These are phyloP conservation scores for Melastoma candidum DNA, from an alignment of 441 rosid species.

Conservation along the genomic window DNA sequence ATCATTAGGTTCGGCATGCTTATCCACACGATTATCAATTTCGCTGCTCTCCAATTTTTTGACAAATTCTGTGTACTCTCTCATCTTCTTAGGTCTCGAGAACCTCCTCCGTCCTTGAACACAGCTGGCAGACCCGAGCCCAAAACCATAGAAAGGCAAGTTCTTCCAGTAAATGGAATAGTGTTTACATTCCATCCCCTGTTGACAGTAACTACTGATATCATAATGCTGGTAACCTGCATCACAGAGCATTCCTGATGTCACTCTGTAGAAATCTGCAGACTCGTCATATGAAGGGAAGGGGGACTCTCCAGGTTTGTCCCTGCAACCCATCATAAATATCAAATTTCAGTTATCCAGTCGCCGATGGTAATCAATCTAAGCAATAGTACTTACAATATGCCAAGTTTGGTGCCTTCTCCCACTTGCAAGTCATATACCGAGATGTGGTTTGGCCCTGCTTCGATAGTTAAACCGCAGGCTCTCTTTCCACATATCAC, in stretches of 20 bases:
- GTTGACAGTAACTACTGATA: constrained; percentile 67
- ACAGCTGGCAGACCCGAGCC: constrained; percentile 90
- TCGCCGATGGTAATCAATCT: not conserved
- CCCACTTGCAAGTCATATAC: constrained; percentile 98
- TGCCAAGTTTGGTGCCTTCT: constrained; percentile 79
- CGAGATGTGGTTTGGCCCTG: constrained; percentile 66
- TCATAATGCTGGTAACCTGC: constrained; percentile 77
- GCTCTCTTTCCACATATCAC: constrained; percentile 82
- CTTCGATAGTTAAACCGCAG: constrained; percentile 44
- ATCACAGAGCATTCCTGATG: constrained; percentile 49
- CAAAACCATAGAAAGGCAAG: constrained; percentile 75
- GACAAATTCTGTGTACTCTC: constrained; percentile 53
- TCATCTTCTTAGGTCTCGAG: constrained; percentile 78
- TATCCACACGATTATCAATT: constrained; percentile 24
- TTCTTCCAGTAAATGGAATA: constrained; percentile 81
- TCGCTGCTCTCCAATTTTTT: constrained; percentile 45
- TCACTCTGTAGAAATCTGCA: constrained; percentile 66
- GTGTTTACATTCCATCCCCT: constrained; percentile 70
- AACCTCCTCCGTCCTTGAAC: constrained; percentile 82
- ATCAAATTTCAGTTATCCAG: constrained; percentile 1
- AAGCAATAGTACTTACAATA: constrained; percentile 40
- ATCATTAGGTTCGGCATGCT: constrained; percentile 41
- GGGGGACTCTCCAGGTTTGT: constrained; percentile 74
- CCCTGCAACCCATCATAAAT: constrained; percentile 35
- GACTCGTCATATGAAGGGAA: constrained; percentile 77